phyloP scores from a whole-genome alignment of 805 yeast species.

The Candida hispaniensis region DNA sequence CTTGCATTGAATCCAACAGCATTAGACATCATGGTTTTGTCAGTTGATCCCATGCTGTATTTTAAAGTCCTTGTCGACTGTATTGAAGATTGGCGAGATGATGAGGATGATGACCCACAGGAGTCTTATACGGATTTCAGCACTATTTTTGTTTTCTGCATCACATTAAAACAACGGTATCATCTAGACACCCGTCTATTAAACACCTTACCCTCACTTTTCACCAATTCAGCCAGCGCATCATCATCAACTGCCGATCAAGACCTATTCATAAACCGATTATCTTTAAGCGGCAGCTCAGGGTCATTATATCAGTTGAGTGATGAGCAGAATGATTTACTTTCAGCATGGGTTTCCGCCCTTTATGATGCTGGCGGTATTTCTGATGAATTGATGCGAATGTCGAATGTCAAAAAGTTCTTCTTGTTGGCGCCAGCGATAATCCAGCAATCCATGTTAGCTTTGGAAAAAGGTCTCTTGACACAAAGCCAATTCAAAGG shows the following conservation, averaged over 20 bases:
- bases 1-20: conserved; percentile 36
- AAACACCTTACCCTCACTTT: conserved; percentile 5
- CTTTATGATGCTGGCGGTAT: conserved; percentile 75
- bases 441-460: conserved; percentile 58
- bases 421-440: conserved; percentile 61
- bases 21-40: conserved; percentile 37
- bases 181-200: conserved; percentile 21
- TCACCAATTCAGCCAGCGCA: conserved; percentile 16
- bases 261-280: conserved; percentile 12
- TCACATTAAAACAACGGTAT: conserved; percentile 34
- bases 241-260: conserved; percentile 16
- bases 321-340: conserved; percentile 25
- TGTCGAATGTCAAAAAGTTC: conserved; percentile 55
- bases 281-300: conserved; percentile 18
- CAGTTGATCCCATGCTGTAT: conserved; percentile 36
- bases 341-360: conserved; percentile 70
- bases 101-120: conserved; percentile 50
- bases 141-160: conserved; percentile 40
- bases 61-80: conserved; percentile 39
- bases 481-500: conserved; percentile 52
- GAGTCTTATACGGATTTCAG: conserved; percentile 64
- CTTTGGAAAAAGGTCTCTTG: conserved; percentile 45
- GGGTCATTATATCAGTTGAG: conserved; percentile 17
- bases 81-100: conserved; percentile 40
- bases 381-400: conserved; percentile 68